A percentile compares a stretch with the other conserved stretches of the same genome.
Evolutionary conservation across 163 green algal genomes (phyloP).

Genomic region (Chlorella variabilis): DNA sequence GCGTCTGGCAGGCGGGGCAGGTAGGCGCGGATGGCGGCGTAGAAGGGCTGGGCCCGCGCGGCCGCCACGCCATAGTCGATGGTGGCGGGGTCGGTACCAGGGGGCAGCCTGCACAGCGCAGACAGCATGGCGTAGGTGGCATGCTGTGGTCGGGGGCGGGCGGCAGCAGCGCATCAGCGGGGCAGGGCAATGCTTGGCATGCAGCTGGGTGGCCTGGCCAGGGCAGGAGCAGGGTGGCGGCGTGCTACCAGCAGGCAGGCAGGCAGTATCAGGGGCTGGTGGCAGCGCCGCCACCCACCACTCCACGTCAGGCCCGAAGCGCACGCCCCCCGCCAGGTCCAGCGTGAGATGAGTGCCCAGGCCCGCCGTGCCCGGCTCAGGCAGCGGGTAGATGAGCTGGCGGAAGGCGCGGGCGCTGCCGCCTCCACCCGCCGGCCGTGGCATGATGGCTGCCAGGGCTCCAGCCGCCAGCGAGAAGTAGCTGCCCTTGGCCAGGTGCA

Average conservation of each 20-base stretch:
- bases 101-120: constrained; percentile 3
- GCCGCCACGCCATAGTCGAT: constrained; percentile 76
- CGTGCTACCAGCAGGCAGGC: too few relatives aligned
- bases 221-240: too few relatives aligned
- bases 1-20: constrained; percentile 73
- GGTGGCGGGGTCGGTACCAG: background rate
- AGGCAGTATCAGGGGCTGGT: too few relatives aligned
- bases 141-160: too few relatives aligned
- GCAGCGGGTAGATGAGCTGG: constrained; percentile 89
- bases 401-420: constrained; percentile 62
- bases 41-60: constrained; percentile 59
- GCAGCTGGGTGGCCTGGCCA: too few relatives aligned
- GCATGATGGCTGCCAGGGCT: background rate
- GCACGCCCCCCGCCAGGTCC: constrained; percentile 72
- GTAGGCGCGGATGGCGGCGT: constrained; percentile 75
- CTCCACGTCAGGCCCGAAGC: constrained; percentile 92
- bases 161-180: too few relatives aligned
- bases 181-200: too few relatives aligned
- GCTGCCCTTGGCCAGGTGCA: constrained; percentile 66
- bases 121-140: background rate
- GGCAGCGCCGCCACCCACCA: constrained; percentile 53
- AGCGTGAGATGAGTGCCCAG: constrained; percentile 91
- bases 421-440: background rate
- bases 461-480: constrained; percentile 69
- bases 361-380: constrained; percentile 67